Evolutionary conservation across 73 alveolate species (phyloP), one percentile per base, ranked within the genome.

Genomic region (Breviolum minutum): DNA sequence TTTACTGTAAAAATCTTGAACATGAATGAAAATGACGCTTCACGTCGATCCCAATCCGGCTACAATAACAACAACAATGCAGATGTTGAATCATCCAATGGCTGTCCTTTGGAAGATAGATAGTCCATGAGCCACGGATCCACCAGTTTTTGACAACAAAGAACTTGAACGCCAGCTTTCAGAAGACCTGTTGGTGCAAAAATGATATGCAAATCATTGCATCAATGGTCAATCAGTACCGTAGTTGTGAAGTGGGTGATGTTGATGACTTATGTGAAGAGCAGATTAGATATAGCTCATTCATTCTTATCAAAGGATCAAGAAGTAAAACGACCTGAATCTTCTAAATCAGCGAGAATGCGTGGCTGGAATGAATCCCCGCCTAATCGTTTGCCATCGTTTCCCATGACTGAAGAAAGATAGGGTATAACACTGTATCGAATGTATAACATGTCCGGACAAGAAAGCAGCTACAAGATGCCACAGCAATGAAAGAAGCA

Each of bases 71-170:
- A 82, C 91, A 32, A 40, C 30, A 69, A 82, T 10, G n/a, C 40
- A 54, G 66, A 32, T 16, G 63, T 32, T 27, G 87, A 19, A 29
- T 24, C 91, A 40, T 2, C 0, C 54, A 3, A 40, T 27, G 7
- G 14, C 40, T 14, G 30, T 6, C 96, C 96, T 90, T 74, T 73
- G 87, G 97, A 73, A 29, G 68, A 76, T 40, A 90, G 48, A 30
- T 71, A 71, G 76, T 90, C 97, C 76, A 70, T 40, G 64, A 90
- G 97, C 88, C 87, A 90, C 32, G 97, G 97, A 61, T 90, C 97
- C 79, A 90, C 97, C 87, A 90, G 68, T 76, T 90, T 90, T 30
- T 89, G 96, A 29, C 96, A 89, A 30, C 87, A 79, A 64, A 89
- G 74, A 24, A 69, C 96, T 26, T 89, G 86, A n/a, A 70, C 84